Percentiles rank a stretch among this genome's conserved stretches.
Evolutionary conservation across 768 basidiomycete genomes (phyloP).

Genomic region (Tricholoma sp.): DNA sequence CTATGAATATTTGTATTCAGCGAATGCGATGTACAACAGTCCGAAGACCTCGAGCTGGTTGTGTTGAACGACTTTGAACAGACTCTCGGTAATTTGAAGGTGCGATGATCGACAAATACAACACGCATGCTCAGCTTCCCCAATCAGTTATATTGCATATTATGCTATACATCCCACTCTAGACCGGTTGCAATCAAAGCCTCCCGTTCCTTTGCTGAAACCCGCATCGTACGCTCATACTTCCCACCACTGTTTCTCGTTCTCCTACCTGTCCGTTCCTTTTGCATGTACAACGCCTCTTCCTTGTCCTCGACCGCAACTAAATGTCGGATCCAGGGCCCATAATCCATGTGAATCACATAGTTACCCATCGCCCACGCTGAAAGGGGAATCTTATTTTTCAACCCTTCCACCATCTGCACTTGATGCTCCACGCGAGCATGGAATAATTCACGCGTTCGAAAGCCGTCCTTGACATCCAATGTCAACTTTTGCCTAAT

Average conservation of each 20-base stretch:
- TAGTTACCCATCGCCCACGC: slow-evolving; percentile 38
- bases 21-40: background rate
- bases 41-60: background rate
- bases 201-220: slow-evolving; percentile 33
- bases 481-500: slow-evolving; percentile 26
- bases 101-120: slow-evolving; percentile 22
- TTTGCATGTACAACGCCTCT: slow-evolving; percentile 24
- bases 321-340: slow-evolving; percentile 63
- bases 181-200: slow-evolving; percentile 24
- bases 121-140: slow-evolving; percentile 28
- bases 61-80: slow-evolving; percentile 5
- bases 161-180: slow-evolving; percentile 3
- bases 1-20: too few species aligned
- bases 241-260: slow-evolving; percentile 53
- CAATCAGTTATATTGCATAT: slow-evolving; percentile 23
- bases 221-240: slow-evolving; percentile 38
- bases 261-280: slow-evolving; percentile 30
- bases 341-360: slow-evolving; percentile 60
- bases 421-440: slow-evolving; percentile 41
- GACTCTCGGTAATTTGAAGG: slow-evolving; percentile 8
- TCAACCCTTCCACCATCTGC: slow-evolving; percentile 41
- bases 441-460: slow-evolving; percentile 28
- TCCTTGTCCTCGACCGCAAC: slow-evolving; percentile 58
- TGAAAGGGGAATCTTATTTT: slow-evolving; percentile 39
- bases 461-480: slow-evolving; percentile 24